These are phyloP conservation scores for Cryptosporidium sp. DNA, from an alignment of 169 alveolate species.

Conservation along the genomic window DNA sequence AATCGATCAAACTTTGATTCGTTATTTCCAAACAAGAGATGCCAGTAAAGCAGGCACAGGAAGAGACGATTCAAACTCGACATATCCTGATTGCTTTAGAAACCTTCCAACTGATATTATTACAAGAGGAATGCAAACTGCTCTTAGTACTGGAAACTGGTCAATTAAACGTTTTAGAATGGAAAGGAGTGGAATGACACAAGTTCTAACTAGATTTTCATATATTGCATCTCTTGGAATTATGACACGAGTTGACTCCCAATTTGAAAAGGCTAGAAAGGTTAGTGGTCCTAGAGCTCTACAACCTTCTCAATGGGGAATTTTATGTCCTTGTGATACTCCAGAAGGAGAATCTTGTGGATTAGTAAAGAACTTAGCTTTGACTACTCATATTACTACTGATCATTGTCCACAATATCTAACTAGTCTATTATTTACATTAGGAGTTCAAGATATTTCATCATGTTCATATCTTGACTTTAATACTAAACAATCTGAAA, in stretches of 20 bases:
- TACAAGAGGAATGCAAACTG: constrained; percentile 95
- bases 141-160: constrained; percentile 99
- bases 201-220: constrained; percentile 95
- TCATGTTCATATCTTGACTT: constrained; percentile 81
- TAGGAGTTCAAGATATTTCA: constrained; percentile 86
- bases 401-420: constrained; percentile 89
- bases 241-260: constrained; percentile 94
- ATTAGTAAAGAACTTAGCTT: constrained; percentile 96
- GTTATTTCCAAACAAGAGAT: constrained; percentile 83
- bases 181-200: constrained; percentile 98
- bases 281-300: constrained; percentile 99
- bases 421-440: constrained; percentile 80
- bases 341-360: constrained; percentile 99
- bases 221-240: constrained; percentile 96
- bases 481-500: constrained; percentile 17
- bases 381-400: constrained; percentile 98
- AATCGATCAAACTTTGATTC: constrained; percentile 86
- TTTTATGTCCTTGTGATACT: constrained; percentile 99
- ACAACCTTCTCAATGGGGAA: constrained; percentile 99
- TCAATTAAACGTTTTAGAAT: constrained; percentile 96
- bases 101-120: constrained; percentile 92
- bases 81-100: constrained; percentile 91
- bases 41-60: constrained; percentile 77
- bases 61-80: constrained; percentile 59
- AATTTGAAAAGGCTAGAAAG: constrained; percentile 94